A percentile compares a stretch with the other conserved stretches of the same genome.
phyloP scores from a whole-genome alignment of 2,329 filamentous ascomycete species.

The Cytospora leucostoma region DNA sequence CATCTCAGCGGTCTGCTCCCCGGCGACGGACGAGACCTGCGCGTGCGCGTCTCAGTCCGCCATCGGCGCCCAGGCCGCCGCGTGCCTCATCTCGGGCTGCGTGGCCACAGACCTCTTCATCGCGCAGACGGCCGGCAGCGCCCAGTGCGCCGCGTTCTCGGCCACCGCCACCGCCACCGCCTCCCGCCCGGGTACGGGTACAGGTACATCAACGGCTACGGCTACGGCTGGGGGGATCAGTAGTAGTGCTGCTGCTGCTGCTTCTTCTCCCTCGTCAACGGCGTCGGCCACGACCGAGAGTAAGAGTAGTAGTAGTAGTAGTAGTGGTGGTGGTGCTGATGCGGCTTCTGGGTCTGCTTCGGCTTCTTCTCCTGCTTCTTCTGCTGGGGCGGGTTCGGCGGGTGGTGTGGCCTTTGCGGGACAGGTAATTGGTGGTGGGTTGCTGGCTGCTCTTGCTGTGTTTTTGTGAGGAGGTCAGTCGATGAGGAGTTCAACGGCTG shows the following conservation, averaged over 20 bases:
- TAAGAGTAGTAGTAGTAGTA: too few relatives aligned
- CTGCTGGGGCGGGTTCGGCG: not conserved
- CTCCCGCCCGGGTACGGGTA: slow-evolving; percentile 6
- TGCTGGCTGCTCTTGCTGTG: slow-evolving; percentile 19
- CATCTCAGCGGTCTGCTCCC: slow-evolving; percentile 49
- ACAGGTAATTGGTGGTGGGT: slow-evolving; percentile 14
- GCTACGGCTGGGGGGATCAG: slow-evolving; percentile 2
- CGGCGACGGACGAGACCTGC: slow-evolving; percentile 49
- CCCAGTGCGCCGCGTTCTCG: slow-evolving; percentile 37
- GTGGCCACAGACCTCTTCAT: slow-evolving; percentile 31
- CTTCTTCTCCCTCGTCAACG: not conserved
- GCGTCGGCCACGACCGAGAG: not conserved
- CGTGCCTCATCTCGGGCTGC: slow-evolving; percentile 40
- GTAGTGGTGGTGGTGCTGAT: not conserved
- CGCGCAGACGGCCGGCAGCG: slow-evolving; percentile 37
- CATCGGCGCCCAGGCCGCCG: slow-evolving; percentile 35
- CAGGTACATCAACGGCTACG: slow-evolving; percentile 1
- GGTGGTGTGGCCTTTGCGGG: slow-evolving; percentile 9
- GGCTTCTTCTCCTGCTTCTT: not conserved
- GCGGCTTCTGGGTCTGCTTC: not conserved
- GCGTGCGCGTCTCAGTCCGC: slow-evolving; percentile 47
- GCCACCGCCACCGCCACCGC: slow-evolving; percentile 29
- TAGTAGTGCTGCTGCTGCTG: not conserved
- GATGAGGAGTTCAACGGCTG: not conserved
- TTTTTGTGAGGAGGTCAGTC: slow-evolving; percentile 2